phyloP scores from a whole-genome alignment of 2,329 filamentous ascomycete genomes.

The Fusarium mundagurra region DNA sequence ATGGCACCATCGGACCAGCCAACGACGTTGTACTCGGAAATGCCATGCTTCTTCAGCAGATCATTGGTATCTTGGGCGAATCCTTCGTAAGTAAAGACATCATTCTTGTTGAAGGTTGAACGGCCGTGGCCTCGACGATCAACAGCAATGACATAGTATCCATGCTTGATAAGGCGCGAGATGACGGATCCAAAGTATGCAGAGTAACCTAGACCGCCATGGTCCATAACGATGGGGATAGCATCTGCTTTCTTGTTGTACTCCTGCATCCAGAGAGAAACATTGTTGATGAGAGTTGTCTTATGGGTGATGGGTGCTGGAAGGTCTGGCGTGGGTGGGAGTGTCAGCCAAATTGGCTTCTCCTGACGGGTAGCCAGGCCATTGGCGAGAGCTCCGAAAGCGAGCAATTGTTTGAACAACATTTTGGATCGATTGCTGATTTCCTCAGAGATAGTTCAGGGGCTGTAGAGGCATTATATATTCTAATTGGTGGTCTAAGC shows the following conservation, averaged over 20 bases:
- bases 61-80: conserved; percentile 50
- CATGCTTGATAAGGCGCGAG: conserved; percentile 44
- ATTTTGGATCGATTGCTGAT: background rate
- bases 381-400: conserved; percentile 16
- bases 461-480: background rate
- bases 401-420: conserved; percentile 8
- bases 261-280: conserved; percentile 53
- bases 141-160: conserved; percentile 52
- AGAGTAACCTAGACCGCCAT: conserved; percentile 55
- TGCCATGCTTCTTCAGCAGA: conserved; percentile 44
- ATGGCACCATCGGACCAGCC: conserved; percentile 56
- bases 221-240: conserved; percentile 51
- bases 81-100: conserved; percentile 51
- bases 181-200: conserved; percentile 54
- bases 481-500: background rate
- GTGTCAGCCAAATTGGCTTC: conserved; percentile 46
- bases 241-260: conserved; percentile 50
- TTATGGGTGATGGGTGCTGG: conserved; percentile 47
- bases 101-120: conserved; percentile 48
- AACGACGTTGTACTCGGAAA: conserved; percentile 48
- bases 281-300: conserved; percentile 48
- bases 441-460: rapidly evolving
- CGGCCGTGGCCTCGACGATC: conserved; percentile 55
- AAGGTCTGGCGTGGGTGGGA: conserved; percentile 51
- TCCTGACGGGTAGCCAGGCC: conserved; percentile 40